These are phyloP conservation scores for Cyanodermella asteris DNA, from an alignment of 2,329 filamentous ascomycete genomes.

Conservation along the genomic window DNA sequence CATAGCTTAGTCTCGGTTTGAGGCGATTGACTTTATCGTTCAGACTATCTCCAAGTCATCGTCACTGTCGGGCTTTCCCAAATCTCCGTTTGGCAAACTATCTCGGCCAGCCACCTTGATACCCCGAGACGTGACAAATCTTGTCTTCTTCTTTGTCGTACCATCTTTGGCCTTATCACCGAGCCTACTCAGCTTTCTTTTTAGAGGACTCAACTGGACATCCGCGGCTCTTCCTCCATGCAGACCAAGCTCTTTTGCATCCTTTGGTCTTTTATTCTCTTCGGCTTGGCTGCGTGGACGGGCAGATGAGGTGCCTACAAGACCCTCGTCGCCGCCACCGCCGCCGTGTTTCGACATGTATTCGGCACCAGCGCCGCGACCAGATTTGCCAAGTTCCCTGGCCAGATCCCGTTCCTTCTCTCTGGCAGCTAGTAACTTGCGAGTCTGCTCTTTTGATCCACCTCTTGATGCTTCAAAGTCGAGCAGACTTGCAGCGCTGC, in stretches of 20 bases:
- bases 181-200: slow-evolving; percentile 4
- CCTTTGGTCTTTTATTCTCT: slow-evolving; percentile 1
- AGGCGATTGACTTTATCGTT: too few relatives aligned
- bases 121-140: slow-evolving; percentile 52
- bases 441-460: slow-evolving; percentile 5
- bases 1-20: too few relatives aligned
- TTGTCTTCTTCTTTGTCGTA: slow-evolving; percentile 17
- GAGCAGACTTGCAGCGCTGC: slow-evolving; percentile 18
- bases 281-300: background rate
- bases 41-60: too few relatives aligned
- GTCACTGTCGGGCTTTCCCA: too few relatives aligned
- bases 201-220: slow-evolving; percentile 7
- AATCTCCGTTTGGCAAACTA: too few relatives aligned
- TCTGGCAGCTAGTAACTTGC: slow-evolving; percentile 7
- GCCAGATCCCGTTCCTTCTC: slow-evolving; percentile 7
- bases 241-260: slow-evolving; percentile 6
- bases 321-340: background rate
- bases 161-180: background rate
- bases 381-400: slow-evolving; percentile 6
- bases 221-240: slow-evolving; percentile 6
- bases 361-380: slow-evolving; percentile 7
- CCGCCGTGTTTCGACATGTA: slow-evolving; percentile 3
- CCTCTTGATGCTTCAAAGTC: slow-evolving; percentile 20
- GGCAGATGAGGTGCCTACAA: background rate
- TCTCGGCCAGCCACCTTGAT: slow-evolving; percentile 58